These are phyloP conservation scores for Penicillium vulpinum DNA, from an alignment of 2,329 filamentous ascomycete genomes.

Conservation along the genomic window DNA sequence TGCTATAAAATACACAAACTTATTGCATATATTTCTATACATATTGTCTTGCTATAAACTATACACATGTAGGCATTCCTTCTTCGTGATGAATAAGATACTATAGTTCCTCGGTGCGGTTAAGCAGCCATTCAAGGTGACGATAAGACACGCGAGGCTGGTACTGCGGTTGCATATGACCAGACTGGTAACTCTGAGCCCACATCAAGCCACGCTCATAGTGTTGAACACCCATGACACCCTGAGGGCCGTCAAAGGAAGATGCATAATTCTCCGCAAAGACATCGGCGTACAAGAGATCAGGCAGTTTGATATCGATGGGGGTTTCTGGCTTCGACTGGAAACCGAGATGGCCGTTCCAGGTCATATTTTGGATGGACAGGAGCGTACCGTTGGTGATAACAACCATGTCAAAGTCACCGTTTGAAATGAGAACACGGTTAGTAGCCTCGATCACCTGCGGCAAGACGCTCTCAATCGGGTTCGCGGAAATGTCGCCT, in stretches of 20 bases:
- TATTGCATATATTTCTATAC: not conserved
- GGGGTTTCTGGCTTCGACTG: slow-evolving; percentile 60
- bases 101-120: slow-evolving; percentile 30
- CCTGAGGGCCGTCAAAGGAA: slow-evolving; percentile 64
- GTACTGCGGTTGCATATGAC: slow-evolving; percentile 58
- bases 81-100: not conserved
- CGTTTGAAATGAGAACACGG: slow-evolving; percentile 74
- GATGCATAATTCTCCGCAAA: slow-evolving; percentile 59
- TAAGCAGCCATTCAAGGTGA: slow-evolving; percentile 53
- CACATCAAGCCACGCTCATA: slow-evolving; percentile 77
- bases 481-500: slow-evolving; percentile 51
- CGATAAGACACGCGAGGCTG: slow-evolving; percentile 68
- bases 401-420: slow-evolving; percentile 70
- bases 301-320: slow-evolving; percentile 37
- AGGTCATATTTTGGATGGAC: slow-evolving; percentile 80
- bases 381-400: slow-evolving; percentile 70
- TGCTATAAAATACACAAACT: not conserved
- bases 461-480: slow-evolving; percentile 52
- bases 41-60: not conserved
- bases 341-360: slow-evolving; percentile 72
- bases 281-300: slow-evolving; percentile 57
- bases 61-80: not conserved
- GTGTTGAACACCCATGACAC: slow-evolving; percentile 69
- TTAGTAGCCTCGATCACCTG: slow-evolving; percentile 56
- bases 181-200: slow-evolving; percentile 46